These are phyloP conservation scores for Salix caprea DNA, from an alignment of 345 rosid species.

Conservation along the genomic window DNA sequence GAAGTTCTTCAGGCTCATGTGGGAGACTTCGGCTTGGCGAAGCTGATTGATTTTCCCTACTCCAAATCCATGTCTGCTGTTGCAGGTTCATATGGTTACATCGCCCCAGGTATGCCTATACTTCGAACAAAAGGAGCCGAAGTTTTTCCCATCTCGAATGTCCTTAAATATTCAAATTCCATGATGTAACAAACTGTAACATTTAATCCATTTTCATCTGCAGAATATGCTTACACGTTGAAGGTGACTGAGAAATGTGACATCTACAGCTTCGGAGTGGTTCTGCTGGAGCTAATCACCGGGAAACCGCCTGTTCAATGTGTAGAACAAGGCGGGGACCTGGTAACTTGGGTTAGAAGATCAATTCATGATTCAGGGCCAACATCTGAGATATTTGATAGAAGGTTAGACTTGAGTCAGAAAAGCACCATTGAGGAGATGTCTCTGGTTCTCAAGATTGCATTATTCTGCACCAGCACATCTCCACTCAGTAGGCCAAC, in stretches of 20 bases:
- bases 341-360: neutral
- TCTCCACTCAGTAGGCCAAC: neutral
- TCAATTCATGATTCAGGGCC: neutral
- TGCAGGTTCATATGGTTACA: neutral
- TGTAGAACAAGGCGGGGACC: neutral
- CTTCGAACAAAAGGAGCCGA: neutral
- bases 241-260: neutral
- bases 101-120: neutral
- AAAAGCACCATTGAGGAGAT: neutral
- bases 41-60: neutral
- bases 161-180: neutral
- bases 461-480: neutral
- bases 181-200: neutral
- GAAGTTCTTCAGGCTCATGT: neutral
- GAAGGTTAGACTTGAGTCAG: neutral
- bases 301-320: neutral
- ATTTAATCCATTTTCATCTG: neutral
- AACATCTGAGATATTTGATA: neutral
- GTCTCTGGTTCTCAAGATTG: neutral
- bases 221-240: neutral
- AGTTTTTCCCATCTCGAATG: neutral
- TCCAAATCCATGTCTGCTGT: neutral
- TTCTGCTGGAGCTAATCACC: neutral
- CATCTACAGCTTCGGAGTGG: neutral
- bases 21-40: neutral